Conservation (phyloP, 2,329 filamentous ascomycete species). For the Erysiphe pulchra region DNA sequence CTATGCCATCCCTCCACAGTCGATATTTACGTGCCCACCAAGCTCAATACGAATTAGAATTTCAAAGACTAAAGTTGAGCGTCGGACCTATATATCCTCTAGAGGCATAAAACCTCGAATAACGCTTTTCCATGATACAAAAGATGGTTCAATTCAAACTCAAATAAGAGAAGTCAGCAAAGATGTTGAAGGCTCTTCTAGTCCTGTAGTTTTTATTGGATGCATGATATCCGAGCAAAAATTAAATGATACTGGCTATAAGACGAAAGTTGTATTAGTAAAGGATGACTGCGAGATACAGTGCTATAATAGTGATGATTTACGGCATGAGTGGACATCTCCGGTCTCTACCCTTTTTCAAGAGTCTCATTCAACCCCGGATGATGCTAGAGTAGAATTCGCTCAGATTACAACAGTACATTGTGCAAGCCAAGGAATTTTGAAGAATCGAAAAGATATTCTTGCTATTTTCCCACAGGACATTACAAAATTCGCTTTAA, state of each 20-base stretch:
- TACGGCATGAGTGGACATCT: conserved; percentile 22
- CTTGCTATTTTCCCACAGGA: conserved; percentile 24
- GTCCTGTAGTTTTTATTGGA: conserved; percentile 19
- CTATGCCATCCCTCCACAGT: conserved; percentile 39
- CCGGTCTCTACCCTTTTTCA: conserved; percentile 14
- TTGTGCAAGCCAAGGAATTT: conserved; percentile 12
- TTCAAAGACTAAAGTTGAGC: conserved; percentile 21
- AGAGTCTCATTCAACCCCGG: conserved; percentile 13
- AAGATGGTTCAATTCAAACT: conserved; percentile 24
- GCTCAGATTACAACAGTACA: conserved; percentile 12
- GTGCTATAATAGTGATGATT: conserved; percentile 30
- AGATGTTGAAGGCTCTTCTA: conserved; percentile 16
- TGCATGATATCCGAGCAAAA: conserved; percentile 6
- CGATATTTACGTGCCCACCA: conserved; percentile 34
- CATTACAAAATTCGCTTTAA: conserved; percentile 18
- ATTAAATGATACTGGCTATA: conserved; percentile 1
- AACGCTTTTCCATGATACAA: conserved; percentile 31
- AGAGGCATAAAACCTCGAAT: conserved; percentile 22
- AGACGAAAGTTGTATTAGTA: conserved; percentile 24
- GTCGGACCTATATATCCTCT: conserved; percentile 36
- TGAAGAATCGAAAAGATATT: conserved; percentile 26
- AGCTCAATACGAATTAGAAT: conserved; percentile 25
- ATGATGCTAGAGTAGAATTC: conserved; percentile 13
- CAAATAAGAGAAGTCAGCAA: conserved; percentile 22
- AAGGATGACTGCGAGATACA: conserved; percentile 33